phyloP scores from a whole-genome alignment of 495 filamentous ascomycete species.

The Annulohypoxylon nitens region DNA sequence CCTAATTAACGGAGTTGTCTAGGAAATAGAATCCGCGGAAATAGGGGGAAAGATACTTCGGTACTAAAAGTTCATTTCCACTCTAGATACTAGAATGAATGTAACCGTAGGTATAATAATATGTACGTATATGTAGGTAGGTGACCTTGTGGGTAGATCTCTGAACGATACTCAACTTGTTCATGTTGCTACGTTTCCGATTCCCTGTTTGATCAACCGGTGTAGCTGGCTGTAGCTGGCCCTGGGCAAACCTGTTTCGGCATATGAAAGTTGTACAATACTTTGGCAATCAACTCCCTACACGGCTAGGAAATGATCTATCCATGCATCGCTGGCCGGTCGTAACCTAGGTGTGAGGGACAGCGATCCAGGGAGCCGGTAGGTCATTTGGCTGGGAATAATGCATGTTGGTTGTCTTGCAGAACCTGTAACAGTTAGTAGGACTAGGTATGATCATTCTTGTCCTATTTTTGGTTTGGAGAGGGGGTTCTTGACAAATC shows the following conservation, averaged over 20 bases:
- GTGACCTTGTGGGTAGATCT: neutral
- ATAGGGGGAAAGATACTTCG: neutral
- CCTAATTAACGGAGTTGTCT: neutral
- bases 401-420: conserved; percentile 14
- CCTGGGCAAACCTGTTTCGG: neutral
- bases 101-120: no score
- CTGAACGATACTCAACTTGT: neutral
- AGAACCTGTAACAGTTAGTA: neutral
- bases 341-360: neutral
- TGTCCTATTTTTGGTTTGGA: neutral
- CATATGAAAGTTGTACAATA: neutral
- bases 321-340: conserved; percentile 8
- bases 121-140: neutral
- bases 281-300: neutral
- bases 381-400: neutral
- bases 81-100: neutral
- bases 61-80: neutral
- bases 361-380: neutral
- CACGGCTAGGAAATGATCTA: neutral
- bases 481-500: neutral
- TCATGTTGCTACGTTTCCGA: neutral
- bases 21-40: neutral
- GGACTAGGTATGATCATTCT: neutral
- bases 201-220: neutral
- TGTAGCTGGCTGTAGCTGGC: neutral